Evolutionary conservation across 192 early-diverging fungal species (phyloP).

Genomic region (Pilaira anomala): DNA sequence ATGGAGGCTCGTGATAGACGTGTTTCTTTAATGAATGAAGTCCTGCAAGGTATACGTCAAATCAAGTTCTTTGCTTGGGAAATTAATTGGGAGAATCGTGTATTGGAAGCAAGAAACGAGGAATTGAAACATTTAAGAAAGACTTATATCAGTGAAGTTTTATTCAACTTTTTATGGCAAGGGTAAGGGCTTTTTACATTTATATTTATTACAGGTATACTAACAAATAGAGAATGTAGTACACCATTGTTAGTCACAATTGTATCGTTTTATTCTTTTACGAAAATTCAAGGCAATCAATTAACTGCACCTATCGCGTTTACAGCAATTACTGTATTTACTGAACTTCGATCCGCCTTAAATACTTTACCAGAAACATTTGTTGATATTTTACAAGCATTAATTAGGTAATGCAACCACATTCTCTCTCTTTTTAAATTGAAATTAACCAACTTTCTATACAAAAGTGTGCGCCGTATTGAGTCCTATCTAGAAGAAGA

Average conservation of each 20-base stretch:
- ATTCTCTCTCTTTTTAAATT: too few relatives aligned
- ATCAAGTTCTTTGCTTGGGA: conserved; percentile 67
- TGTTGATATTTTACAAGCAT: conserved; percentile 18
- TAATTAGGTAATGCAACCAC: conserved; percentile 20
- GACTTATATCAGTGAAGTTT: conserved; percentile 24
- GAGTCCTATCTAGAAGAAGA: conserved; percentile 71
- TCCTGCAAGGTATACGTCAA: conserved; percentile 57
- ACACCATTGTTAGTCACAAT: conserved; percentile 59
- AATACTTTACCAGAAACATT: conserved; percentile 39
- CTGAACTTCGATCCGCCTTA: conserved; percentile 44
- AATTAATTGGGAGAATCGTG: conserved; percentile 31
- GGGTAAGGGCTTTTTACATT: too few relatives aligned
- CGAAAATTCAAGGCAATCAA: conserved; percentile 50
- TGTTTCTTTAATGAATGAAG: conserved; percentile 64
- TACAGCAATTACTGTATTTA: conserved; percentile 64
- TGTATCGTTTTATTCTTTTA: conserved; percentile 58
- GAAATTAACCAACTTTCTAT: too few relatives aligned
- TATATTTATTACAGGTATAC: too few relatives aligned
- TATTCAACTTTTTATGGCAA: conserved; percentile 35
- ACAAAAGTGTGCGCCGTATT: too few relatives aligned
- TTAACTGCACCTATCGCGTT: conserved; percentile 67
- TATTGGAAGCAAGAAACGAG: conserved; percentile 24
- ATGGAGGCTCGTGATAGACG: conserved; percentile 69
- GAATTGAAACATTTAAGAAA: conserved; percentile 26
- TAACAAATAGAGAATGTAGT: too few relatives aligned